These are phyloP conservation scores for Candida koratica DNA, from an alignment of 805 yeast genomes.

Conservation along the genomic window DNA sequence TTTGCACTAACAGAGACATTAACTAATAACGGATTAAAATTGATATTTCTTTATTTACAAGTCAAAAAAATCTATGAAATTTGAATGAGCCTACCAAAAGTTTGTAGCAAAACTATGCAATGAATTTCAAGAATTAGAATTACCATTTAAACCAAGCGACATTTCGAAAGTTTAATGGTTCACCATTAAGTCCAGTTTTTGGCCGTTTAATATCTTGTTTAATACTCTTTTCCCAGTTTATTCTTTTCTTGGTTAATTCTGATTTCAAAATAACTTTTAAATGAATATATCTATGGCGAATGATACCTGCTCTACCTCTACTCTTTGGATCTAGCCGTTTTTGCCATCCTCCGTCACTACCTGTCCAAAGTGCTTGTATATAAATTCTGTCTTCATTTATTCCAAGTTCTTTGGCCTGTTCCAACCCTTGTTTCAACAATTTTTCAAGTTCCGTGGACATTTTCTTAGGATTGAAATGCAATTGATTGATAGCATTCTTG, in stretches of 20 bases:
- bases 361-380: slow-evolving; percentile 83
- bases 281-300: slow-evolving; percentile 74
- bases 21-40: background rate
- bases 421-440: slow-evolving; percentile 65
- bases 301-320: slow-evolving; percentile 83
- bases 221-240: slow-evolving; percentile 53
- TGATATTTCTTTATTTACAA: slow-evolving; percentile 5
- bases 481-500: slow-evolving; percentile 81
- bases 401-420: slow-evolving; percentile 61
- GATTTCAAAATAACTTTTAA: slow-evolving; percentile 73
- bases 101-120: background rate
- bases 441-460: slow-evolving; percentile 76
- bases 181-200: slow-evolving; percentile 42
- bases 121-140: background rate
- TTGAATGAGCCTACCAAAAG: background rate
- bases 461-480: slow-evolving; percentile 80
- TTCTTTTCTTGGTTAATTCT: slow-evolving; percentile 57
- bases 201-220: slow-evolving; percentile 51
- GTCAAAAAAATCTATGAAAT: slow-evolving; percentile 3
- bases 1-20: slow-evolving; percentile 8
- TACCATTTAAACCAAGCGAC: slow-evolving; percentile 43
- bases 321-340: slow-evolving; percentile 80
- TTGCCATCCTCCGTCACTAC: slow-evolving; percentile 75
- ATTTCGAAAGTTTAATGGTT: slow-evolving; percentile 41
- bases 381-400: slow-evolving; percentile 60